Evolutionary conservation across 2,329 filamentous ascomycete species (phyloP).

Genomic region (Mariannaea sp.): DNA sequence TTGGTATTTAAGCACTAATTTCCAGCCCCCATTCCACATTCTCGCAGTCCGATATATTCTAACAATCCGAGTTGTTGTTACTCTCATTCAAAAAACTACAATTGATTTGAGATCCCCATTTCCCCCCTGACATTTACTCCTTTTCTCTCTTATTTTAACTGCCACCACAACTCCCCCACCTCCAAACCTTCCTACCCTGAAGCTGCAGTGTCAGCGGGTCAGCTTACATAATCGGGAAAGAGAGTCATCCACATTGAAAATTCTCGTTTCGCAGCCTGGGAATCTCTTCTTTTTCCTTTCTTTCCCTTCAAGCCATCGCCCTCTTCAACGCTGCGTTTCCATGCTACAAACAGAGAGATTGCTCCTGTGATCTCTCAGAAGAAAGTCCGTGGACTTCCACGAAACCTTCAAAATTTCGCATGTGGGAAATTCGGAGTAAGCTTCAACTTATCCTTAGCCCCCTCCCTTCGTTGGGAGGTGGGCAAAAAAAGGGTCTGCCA

Average conservation of each 20-base stretch:
- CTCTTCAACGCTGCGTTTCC: constrained; percentile 94
- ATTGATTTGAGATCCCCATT: too few relatives aligned
- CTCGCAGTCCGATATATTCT: too few relatives aligned
- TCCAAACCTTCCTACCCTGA: constrained; percentile 20
- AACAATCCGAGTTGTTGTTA: too few relatives aligned
- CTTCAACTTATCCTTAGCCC: constrained; percentile 61
- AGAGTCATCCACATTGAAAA: constrained; percentile 23
- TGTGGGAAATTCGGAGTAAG: constrained; percentile 99
- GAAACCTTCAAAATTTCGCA: constrained; percentile 55
- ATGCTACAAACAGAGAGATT: constrained; percentile 79
- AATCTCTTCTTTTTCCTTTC: constrained; percentile 33
- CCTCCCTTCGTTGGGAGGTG: background rate
- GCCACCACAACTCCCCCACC: too few relatives aligned
- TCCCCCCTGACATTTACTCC: too few relatives aligned
- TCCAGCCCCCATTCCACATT: too few relatives aligned
- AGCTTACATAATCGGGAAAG: constrained; percentile 4
- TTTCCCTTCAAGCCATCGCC: constrained; percentile 68
- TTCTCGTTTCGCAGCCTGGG: constrained; percentile 17
- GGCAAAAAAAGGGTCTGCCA: constrained; percentile 65
- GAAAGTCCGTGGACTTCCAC: constrained; percentile 3
- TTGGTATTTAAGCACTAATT: too few relatives aligned
- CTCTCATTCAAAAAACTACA: too few relatives aligned
- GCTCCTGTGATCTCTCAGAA: constrained; percentile 24
- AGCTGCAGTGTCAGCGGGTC: constrained; percentile 21
- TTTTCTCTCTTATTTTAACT: too few relatives aligned